phyloP scores from a whole-genome alignment of 2,329 filamentous ascomycete species.

The Claviceps spartinae region DNA sequence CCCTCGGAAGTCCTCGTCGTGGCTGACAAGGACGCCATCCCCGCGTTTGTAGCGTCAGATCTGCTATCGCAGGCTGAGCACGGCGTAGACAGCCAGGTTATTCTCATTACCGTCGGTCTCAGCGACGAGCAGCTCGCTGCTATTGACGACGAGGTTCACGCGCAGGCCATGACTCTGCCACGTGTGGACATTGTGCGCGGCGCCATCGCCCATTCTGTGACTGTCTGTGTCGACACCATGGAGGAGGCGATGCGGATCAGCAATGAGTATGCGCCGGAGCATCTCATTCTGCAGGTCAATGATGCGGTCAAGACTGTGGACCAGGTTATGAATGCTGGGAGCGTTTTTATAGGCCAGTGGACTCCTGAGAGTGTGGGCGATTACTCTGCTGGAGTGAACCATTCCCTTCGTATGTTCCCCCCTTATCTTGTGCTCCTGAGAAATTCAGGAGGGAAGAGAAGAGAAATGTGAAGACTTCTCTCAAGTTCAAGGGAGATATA shows the following conservation, averaged over 20 bases:
- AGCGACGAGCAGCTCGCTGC: slow-evolving; percentile 57
- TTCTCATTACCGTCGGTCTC: slow-evolving; percentile 76
- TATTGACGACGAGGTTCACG: slow-evolving; percentile 84
- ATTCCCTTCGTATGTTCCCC: slow-evolving; percentile 71
- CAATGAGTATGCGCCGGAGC: slow-evolving; percentile 92
- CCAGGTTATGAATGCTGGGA: slow-evolving; percentile 82
- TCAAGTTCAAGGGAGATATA: not conserved
- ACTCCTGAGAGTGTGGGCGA: slow-evolving; percentile 96
- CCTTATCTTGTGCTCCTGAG: not conserved
- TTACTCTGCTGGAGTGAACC: slow-evolving; percentile 95
- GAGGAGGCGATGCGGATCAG: slow-evolving; percentile 67
- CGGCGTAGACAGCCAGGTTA: slow-evolving; percentile 89
- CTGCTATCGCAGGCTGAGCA: slow-evolving; percentile 93
- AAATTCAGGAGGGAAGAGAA: not conserved
- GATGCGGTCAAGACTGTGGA: slow-evolving; percentile 63
- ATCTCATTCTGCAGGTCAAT: slow-evolving; percentile 80
- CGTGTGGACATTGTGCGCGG: slow-evolving; percentile 87
- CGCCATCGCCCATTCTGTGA: slow-evolving; percentile 82
- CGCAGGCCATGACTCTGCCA: slow-evolving; percentile 74
- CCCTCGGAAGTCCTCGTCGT: slow-evolving; percentile 95
- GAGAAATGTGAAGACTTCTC: not conserved
- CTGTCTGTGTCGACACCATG: slow-evolving; percentile 58
- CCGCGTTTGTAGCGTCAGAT: slow-evolving; percentile 90
- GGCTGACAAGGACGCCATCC: slow-evolving; percentile 76
- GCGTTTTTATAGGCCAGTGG: slow-evolving; percentile 91